Evolutionary conservation across 768 basidiomycete genomes (phyloP), one percentile per base, ranked within the genome.

Genomic region (Mycena sanguinolenta): DNA sequence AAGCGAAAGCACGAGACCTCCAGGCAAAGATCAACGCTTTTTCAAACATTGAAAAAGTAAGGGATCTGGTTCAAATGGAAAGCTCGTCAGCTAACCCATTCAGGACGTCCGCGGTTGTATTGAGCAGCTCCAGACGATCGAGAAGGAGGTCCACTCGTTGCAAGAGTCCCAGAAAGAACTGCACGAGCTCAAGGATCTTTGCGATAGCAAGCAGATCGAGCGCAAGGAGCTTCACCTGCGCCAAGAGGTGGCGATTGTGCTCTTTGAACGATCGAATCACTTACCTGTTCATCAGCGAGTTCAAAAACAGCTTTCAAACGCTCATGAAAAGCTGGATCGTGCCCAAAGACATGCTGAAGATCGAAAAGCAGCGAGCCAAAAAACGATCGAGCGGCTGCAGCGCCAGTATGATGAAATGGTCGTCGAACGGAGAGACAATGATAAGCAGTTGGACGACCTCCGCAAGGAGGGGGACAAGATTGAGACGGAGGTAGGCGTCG

Each of bases 271-370:
- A 52, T 32, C 58, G n/a, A 53, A 59, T 28, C 27, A 34, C 25
- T 23, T 2, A 64, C 52, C 58, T 42, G 32, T 17, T 34, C 68
- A 30, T 27, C 71, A 97, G 94, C 93, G 95, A 58, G 89, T 94
- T n/a, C 84, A 88, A 71, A 91, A 92, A 69, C 95, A 97, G 77
- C 83, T 95, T 14, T 81, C 84, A 10, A 95, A 96, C 78, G 96
- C 96, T 6, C 86, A 89, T 53, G 92, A 95, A 73, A 96, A 95
- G 79, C 86, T 96, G 12, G 90, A 92, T 65, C 89, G 94, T 30
- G 92, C 93, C 0, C 91, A 94, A 76, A 86, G 88, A 69, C 92
- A 93, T 71, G 91, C 91, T 8, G 92, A 94, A 78, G 95, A 96
- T 65, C 93, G 93, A 78, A 90, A 92, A 64, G 75, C 84, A 16